Base-by-base conservation (phyloP, 2,329 filamentous ascomycete species). In the Aspergillus sp. region DNA sequence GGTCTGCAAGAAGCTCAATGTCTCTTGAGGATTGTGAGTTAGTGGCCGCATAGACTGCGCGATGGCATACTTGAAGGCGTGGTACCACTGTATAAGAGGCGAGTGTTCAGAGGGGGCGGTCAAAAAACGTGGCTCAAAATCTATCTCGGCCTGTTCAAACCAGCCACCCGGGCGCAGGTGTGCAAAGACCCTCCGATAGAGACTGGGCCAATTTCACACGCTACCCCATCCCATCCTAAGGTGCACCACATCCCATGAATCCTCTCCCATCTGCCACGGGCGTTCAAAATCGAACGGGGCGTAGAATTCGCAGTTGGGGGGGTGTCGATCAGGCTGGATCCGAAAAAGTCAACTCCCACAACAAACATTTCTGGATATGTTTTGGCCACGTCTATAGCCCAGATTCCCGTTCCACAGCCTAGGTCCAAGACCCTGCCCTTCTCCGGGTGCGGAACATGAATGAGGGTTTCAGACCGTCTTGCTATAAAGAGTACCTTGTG, bases 71-170 rank as follows among this genome's bases (percentile, higher is more conserved):
- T 52, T 18, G 10, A 52, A 36, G 20, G 12, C n/a, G 16, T 52
- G 26, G 31, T 52, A 42, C 51, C 31, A 52, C 18, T 16, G 7
- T 18, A 6, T 36, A 16, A 52, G 51, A 42, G 51, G 29, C 10
- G 31, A 47, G 45, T 22, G 45, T 20, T 2, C 2, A 11, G n/a
- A 20, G 18, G 18, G 12, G 1, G 0, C n/a, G 45, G 3, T 47
- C 0, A 24, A 2, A 22, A 20, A n/a, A 49, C 45, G 54, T 20
- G 54, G 54, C 45, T 55, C 54, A 55, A 55, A 26, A 42, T 32
- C 46, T 32, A 55, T 55, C 45, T 55, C 54, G 1, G 50, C 20
- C 54, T 55, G 54, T 49, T 55, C 54, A 42, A 55, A 55, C 54
- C 54, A 55, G 26, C 42, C 54, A 26, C 54, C 54, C 26, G 26